Conservation (phyloP, 208 protist species). For the Phytomonas sp. region DNA sequence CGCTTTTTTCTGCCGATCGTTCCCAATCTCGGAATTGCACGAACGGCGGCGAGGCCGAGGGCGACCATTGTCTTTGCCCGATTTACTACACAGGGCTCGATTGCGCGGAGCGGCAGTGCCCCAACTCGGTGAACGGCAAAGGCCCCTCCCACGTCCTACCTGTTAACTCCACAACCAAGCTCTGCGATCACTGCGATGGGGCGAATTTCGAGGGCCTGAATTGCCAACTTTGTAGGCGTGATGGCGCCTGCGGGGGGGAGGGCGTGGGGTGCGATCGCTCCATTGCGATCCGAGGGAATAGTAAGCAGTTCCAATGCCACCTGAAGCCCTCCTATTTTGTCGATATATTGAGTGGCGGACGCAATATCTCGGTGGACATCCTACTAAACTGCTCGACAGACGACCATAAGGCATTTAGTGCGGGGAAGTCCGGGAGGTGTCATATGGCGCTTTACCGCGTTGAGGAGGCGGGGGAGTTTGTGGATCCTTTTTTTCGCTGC, state of each 20-base stretch:
- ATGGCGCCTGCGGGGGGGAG: slow-evolving; percentile 33
- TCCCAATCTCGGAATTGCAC: slow-evolving; percentile 7
- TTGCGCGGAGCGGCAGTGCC: slow-evolving; percentile 52
- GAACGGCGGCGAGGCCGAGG: background rate
- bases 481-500: slow-evolving; percentile 81
- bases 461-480: slow-evolving; percentile 43
- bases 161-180: slow-evolving; percentile 23
- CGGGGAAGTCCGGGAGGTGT: slow-evolving; percentile 26
- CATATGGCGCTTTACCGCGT: slow-evolving; percentile 66
- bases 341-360: slow-evolving; percentile 45
- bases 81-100: slow-evolving; percentile 43
- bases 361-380: slow-evolving; percentile 51
- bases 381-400: slow-evolving; percentile 55
- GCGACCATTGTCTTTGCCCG: slow-evolving; percentile 22
- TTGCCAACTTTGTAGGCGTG: slow-evolving; percentile 60
- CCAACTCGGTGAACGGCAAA: slow-evolving; percentile 38
- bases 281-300: slow-evolving; percentile 42
- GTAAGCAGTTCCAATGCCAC: slow-evolving; percentile 73
- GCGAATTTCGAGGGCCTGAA: slow-evolving; percentile 40
- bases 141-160: slow-evolving; percentile 28
- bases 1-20: background rate
- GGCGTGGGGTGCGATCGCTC: slow-evolving; percentile 36
- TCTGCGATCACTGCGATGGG: slow-evolving; percentile 38
- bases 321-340: slow-evolving; percentile 51
- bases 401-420: slow-evolving; percentile 34